phyloP scores from a whole-genome alignment of 805 yeast species.

The Myxozyma monticola region DNA sequence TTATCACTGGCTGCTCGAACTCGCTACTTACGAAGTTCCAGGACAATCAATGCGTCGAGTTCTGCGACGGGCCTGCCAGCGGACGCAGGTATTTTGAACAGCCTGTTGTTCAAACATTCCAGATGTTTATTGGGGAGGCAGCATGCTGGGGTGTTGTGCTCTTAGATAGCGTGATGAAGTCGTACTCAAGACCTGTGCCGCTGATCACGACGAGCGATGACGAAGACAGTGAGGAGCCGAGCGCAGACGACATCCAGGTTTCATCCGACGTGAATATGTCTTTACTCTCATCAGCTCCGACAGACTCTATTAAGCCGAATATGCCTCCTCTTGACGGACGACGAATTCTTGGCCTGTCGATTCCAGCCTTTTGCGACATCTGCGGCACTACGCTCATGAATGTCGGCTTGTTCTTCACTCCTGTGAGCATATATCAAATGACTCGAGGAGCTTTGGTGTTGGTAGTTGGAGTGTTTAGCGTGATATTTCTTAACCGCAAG shows the following conservation, averaged over 20 bases:
- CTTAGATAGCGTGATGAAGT: slow-evolving; percentile 2
- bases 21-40: slow-evolving; percentile 72
- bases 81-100: slow-evolving; percentile 61
- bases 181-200: neutral
- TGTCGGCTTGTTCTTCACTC: slow-evolving; percentile 69
- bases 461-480: slow-evolving; percentile 72
- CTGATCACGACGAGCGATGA: neutral
- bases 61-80: slow-evolving; percentile 51
- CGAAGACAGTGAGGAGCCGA: slow-evolving; percentile 3
- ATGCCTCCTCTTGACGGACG: slow-evolving; percentile 28
- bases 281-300: slow-evolving; percentile 7
- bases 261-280: slow-evolving; percentile 17
- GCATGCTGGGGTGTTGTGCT: slow-evolving; percentile 46
- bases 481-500: slow-evolving; percentile 55
- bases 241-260: slow-evolving; percentile 1
- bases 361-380: slow-evolving; percentile 73
- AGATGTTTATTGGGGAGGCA: slow-evolving; percentile 78
- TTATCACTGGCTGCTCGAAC: slow-evolving; percentile 69
- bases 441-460: slow-evolving; percentile 75
- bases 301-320: neutral
- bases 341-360: slow-evolving; percentile 45
- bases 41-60: slow-evolving; percentile 67
- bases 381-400: slow-evolving; percentile 74
- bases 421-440: slow-evolving; percentile 83
- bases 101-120: slow-evolving; percentile 75